These are phyloP conservation scores for Arachis stenosperma DNA, from an alignment of 306 rosid species.

Conservation along the genomic window DNA sequence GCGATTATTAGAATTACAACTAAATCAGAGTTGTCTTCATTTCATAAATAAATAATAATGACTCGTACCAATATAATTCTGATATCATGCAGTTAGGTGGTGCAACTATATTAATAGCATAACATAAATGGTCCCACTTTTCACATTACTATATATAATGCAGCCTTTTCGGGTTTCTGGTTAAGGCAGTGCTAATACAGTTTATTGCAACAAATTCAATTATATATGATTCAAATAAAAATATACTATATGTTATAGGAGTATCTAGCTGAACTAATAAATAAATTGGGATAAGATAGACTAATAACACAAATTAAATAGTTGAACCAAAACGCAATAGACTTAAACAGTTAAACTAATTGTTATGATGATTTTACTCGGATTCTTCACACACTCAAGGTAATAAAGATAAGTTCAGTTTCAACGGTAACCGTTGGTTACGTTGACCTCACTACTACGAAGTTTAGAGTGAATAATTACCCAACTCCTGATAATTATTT, in stretches of 20 bases:
- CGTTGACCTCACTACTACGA: too few species aligned
- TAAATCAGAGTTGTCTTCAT: slow-evolving; percentile 24
- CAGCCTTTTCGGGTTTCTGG: neutral
- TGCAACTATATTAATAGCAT: slow-evolving; percentile 7
- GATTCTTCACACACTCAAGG: too few species aligned
- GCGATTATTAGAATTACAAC: slow-evolving; percentile 29
- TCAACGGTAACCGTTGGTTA: too few species aligned
- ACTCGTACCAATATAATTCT: neutral
- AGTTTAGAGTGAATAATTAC: too few species aligned
- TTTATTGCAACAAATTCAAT: neutral
- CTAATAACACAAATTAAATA: too few species aligned
- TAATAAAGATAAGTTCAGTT: too few species aligned
- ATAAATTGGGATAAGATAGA: too few species aligned
- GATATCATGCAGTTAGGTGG: slow-evolving; percentile 7
- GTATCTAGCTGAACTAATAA: too few species aligned
- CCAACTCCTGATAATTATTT: too few species aligned
- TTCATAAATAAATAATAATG: slow-evolving; percentile 12
- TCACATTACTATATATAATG: neutral
- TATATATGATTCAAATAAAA: neutral
- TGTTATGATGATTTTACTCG: too few species aligned
- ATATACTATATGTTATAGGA: neutral
- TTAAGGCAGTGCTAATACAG: neutral
- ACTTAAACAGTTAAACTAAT: too few species aligned
- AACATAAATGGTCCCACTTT: slow-evolving; percentile 19
- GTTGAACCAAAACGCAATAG: too few species aligned